Percentiles rank a stretch among this genome's conserved stretches.
phyloP scores from a whole-genome alignment of 2,329 filamentous ascomycete genomes.

The Phoma sp. region DNA sequence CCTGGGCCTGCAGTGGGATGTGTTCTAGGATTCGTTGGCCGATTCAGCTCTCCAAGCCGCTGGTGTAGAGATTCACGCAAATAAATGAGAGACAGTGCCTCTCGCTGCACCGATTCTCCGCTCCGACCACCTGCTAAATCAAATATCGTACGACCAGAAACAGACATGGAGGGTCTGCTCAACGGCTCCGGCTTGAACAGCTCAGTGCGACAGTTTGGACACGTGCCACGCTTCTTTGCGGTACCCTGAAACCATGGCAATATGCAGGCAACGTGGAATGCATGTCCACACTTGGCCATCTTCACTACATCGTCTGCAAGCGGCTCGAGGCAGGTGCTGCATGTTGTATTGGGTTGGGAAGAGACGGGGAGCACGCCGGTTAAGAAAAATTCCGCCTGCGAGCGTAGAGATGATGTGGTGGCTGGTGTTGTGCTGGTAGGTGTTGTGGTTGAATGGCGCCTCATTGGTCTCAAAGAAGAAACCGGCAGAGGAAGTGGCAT shows the following conservation, averaged over 20 bases:
- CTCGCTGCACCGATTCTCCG: too few relatives aligned
- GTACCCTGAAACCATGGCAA: slow-evolving; percentile 4
- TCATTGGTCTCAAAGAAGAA: background rate
- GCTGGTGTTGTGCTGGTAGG: background rate
- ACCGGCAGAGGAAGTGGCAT: background rate
- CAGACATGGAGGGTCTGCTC: too few relatives aligned
- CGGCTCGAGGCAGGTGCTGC: slow-evolving; percentile 5
- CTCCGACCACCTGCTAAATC: too few relatives aligned
- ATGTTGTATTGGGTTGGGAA: background rate
- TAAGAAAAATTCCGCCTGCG: slow-evolving; percentile 7
- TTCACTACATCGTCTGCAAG: slow-evolving; percentile 4
- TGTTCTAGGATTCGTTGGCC: too few relatives aligned
- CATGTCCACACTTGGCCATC: background rate
- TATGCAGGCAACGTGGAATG: slow-evolving; percentile 4
- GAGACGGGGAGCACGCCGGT: background rate
- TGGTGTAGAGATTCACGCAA: too few relatives aligned
- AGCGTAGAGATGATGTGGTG: background rate
- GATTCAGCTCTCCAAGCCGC: too few relatives aligned
- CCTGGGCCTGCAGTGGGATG: too few relatives aligned
- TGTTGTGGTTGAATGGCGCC: too few relatives aligned
- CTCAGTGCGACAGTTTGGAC: slow-evolving; percentile 1
- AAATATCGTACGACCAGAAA: too few relatives aligned
- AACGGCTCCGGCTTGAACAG: background rate
- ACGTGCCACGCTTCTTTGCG: background rate
- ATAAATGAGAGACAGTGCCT: too few relatives aligned